Evolutionary conservation across 148 eudicot species (phyloP).

Genomic region (Pouteria glomerata): DNA sequence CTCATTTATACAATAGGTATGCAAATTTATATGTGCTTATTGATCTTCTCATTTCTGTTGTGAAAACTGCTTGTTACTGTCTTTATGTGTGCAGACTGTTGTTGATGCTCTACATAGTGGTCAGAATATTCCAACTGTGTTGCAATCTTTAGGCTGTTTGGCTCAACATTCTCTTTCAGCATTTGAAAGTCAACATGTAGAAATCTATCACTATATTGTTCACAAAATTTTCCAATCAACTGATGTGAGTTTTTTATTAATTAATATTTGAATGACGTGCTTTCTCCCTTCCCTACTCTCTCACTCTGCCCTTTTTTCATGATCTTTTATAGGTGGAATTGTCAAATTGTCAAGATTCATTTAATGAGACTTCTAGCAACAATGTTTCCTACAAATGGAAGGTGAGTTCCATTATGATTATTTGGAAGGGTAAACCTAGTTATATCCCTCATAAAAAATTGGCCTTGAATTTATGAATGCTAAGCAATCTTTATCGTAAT

Average conservation of each 20-base stretch:
- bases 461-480: not conserved
- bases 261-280: conserved; percentile 4
- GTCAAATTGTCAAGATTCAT: conserved; percentile 24
- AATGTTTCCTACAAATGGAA: conserved; percentile 48
- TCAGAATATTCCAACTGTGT: conserved; percentile 55
- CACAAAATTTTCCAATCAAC: conserved; percentile 43
- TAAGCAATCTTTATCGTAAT: not conserved
- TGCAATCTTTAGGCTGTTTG: conserved; percentile 85
- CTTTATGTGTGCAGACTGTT: conserved; percentile 41
- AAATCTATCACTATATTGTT: conserved; percentile 45
- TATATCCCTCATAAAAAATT: not conserved
- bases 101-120: conserved; percentile 52
- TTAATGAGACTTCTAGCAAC: conserved; percentile 31
- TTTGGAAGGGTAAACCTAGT: not conserved
- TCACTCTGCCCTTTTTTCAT: not conserved
- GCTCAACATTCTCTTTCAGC: conserved; percentile 58
- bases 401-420: conserved; percentile 28
- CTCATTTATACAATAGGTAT: no score
- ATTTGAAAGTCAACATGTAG: conserved; percentile 53
- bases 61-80: conserved; percentile 1
- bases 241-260: conserved; percentile 23
- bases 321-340: conserved; percentile 27
- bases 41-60: conserved; percentile 10
- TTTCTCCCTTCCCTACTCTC: not conserved
- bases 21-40: not conserved